phyloP scores from a whole-genome alignment of 768 basidiomycete genomes.

The Lenzites betulinus region DNA sequence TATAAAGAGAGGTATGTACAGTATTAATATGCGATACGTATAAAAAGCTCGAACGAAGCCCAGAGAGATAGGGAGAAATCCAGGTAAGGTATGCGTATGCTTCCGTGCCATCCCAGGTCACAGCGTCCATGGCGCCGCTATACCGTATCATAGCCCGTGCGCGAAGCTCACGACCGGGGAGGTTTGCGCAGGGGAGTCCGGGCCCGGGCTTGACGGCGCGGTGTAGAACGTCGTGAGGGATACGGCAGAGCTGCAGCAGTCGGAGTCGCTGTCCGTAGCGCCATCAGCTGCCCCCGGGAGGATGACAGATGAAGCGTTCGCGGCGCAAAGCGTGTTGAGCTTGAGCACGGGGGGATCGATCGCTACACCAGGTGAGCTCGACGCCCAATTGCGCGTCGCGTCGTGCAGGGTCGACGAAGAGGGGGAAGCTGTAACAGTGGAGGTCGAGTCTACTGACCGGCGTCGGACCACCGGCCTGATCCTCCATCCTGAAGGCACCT shows the following conservation, averaged over 20 bases:
- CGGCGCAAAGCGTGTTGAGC: slow-evolving; percentile 2
- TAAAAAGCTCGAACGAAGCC: neutral
- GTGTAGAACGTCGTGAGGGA: slow-evolving; percentile 20
- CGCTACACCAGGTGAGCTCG: neutral
- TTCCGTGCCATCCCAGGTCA: no score
- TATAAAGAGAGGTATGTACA: neutral
- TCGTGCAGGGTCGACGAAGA: slow-evolving; percentile 17
- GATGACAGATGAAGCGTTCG: neutral
- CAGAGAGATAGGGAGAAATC: neutral
- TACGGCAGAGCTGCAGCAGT: slow-evolving; percentile 8
- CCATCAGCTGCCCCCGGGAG: neutral
- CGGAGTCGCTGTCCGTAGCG: neutral
- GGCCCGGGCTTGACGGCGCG: slow-evolving; percentile 10
- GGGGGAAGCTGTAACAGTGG: slow-evolving; percentile 14
- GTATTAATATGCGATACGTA: neutral
- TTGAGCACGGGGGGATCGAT: neutral
- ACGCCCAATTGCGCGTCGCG: neutral
- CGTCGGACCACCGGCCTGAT: slow-evolving; percentile 1
- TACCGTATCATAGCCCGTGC: neutral
- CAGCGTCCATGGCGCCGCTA: no score
- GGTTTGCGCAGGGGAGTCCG: neutral
- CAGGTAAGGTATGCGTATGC: neutral
- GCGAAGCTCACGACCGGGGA: neutral
- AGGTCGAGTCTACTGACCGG: slow-evolving; percentile 12
- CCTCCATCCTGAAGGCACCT: neutral